These are phyloP conservation scores for Nakazawaea pomicola DNA, from an alignment of 805 yeast species.

Conservation along the genomic window DNA sequence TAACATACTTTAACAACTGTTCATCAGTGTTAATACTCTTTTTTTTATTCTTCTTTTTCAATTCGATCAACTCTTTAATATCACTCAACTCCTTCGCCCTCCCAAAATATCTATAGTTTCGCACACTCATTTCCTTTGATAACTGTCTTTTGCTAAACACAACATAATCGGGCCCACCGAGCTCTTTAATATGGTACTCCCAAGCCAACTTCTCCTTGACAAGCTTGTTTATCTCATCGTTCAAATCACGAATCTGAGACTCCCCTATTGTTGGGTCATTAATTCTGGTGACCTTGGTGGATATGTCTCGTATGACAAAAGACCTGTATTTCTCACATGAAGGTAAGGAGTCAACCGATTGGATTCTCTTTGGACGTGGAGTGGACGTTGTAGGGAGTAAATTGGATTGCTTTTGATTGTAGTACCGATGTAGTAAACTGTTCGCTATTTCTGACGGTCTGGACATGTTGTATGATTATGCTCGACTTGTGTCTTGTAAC, in stretches of 20 bases:
- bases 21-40: constrained; percentile 18
- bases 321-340: constrained; percentile 72
- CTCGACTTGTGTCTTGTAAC: no score
- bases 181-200: constrained; percentile 66
- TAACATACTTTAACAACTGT: constrained; percentile 14
- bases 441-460: constrained; percentile 74
- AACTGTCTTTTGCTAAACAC: constrained; percentile 16
- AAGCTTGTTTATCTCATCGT: constrained; percentile 66
- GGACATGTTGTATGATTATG: no score
- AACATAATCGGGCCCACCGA: constrained; percentile 73
- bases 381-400: constrained; percentile 25
- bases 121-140: constrained; percentile 23
- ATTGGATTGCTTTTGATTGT: constrained; percentile 52
- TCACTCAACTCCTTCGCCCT: constrained; percentile 79
- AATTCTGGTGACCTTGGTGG: constrained; percentile 52
- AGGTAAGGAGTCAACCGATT: constrained; percentile 44
- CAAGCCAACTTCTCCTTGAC: constrained; percentile 67
- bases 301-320: constrained; percentile 59
- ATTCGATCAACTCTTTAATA: constrained; percentile 44
- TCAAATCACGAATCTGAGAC: constrained; percentile 61
- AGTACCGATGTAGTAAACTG: constrained; percentile 60
- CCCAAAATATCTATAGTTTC: constrained; percentile 75
- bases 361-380: constrained; percentile 57
- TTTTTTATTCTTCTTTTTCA: constrained; percentile 20
- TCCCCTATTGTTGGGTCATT: constrained; percentile 59